Base-by-base conservation (phyloP, 495 filamentous ascomycete species). In the Penicillium waksmanii region DNA sequence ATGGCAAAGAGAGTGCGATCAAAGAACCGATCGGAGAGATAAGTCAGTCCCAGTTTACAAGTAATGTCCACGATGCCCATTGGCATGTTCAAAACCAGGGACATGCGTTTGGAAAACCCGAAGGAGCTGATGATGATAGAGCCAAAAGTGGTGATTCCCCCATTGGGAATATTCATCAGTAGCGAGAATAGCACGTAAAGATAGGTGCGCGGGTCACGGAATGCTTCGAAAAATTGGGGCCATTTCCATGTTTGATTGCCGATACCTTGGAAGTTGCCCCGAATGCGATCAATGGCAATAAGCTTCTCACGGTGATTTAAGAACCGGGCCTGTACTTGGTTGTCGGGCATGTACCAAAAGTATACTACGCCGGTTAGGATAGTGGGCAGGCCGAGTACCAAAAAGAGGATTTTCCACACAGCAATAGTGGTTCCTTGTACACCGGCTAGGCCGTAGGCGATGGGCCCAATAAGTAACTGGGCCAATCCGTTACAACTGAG, bases 231-330 rank as follows among this genome's bases (percentile, higher is more conserved):
- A 50, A 76, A 75, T 36, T 85, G 81, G 8, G 75, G 68, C 66
- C 64, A 75, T 46, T 81, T 80, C 55, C 80, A 84, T 15, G 69
- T 66, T 56, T 80, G 79, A 58, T 79, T 84, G 21, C 80, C 77
- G 8, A 84, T 71, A 46, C 82, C 82, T 42, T 81, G 80, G 52
- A 81, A 73, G 40, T 85, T 83, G 18, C 69, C 68, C 8, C 77
- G 72, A 40, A 82, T 72, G 19, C 81, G 71, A 63, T 84, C 77
- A 34, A 84, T 68, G n/a, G 73, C 73, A 59, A 80, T 70, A 19
- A 78, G 62, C 19, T 72, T 73, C 25, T 80, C 74, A 11, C 73
- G 63, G 5, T 73, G 64, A 13, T 57, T 67, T 34, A 78, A 68
- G 52, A 71, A 77, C 31, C 67, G 66, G 12, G 78, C 72, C 19